Percentiles rank a stretch among this genome's conserved stretches.
Conservation (phyloP, 352 stramenopile genomes). For the Pseudoperonospora humuli region DNA sequence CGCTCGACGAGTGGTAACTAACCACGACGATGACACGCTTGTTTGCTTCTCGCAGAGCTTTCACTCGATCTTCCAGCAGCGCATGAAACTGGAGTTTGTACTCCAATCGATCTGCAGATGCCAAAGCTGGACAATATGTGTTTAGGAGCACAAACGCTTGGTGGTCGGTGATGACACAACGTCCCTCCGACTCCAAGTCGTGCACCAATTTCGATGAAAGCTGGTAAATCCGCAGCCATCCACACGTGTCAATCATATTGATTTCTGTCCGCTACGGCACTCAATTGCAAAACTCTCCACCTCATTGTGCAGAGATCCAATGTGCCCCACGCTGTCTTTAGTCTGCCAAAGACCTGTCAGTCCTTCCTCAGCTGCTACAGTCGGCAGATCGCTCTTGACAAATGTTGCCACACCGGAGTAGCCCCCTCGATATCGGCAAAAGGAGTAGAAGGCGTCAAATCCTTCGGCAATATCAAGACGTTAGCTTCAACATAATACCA, state of each 20-base stretch:
- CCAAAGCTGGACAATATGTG: slow-evolving; percentile 78
- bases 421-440: slow-evolving; percentile 49
- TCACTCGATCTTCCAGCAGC: slow-evolving; percentile 59
- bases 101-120: slow-evolving; percentile 59
- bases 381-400: slow-evolving; percentile 38
- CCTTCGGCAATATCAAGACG: slow-evolving; percentile 18
- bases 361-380: slow-evolving; percentile 60
- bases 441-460: slow-evolving; percentile 82
- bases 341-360: slow-evolving; percentile 54
- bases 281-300: neutral
- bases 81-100: slow-evolving; percentile 84
- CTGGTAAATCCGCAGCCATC: slow-evolving; percentile 13
- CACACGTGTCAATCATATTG: neutral
- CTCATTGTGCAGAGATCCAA: slow-evolving; percentile 40
- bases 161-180: slow-evolving; percentile 84
- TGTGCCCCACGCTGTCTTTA: slow-evolving; percentile 47
- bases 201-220: slow-evolving; percentile 44
- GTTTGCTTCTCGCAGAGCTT: slow-evolving; percentile 32
- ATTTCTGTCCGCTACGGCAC: neutral
- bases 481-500: slow-evolving; percentile 4
- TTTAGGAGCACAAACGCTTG: slow-evolving; percentile 85
- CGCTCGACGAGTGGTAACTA: slow-evolving; percentile 2
- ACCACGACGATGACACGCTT: slow-evolving; percentile 68
- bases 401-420: slow-evolving; percentile 83
- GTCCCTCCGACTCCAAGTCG: slow-evolving; percentile 70